Evolutionary conservation across 805 yeast genomes (phyloP).

Genomic region (Pachysolen tannophilus): DNA sequence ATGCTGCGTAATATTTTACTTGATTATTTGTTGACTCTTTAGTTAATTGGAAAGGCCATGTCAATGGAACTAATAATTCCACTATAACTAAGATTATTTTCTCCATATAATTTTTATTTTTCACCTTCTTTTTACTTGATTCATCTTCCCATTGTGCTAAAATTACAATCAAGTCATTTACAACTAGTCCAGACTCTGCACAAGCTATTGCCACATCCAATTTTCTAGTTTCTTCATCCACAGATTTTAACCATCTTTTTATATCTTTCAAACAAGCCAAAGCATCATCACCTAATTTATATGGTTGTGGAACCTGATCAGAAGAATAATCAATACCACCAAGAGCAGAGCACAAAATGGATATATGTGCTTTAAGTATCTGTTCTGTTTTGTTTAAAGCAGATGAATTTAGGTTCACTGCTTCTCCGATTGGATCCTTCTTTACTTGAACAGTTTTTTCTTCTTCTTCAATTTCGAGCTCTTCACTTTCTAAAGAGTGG

Average conservation of each 20-base stretch:
- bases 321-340: conserved; percentile 81
- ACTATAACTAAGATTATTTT: conserved; percentile 64
- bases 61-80: conserved; percentile 74
- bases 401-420: not conserved
- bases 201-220: conserved; percentile 86
- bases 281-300: conserved; percentile 84
- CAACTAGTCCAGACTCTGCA: conserved; percentile 67
- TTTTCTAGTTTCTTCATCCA: conserved; percentile 63
- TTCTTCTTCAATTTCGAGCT: not conserved
- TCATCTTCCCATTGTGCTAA: conserved; percentile 63
- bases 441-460: not conserved
- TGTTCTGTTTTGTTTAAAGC: conserved; percentile 8
- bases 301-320: conserved; percentile 29
- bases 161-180: conserved; percentile 67
- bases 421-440: not conserved
- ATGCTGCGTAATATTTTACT: conserved; percentile 44
- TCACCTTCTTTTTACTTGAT: conserved; percentile 20
- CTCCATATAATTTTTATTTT: conserved; percentile 34
- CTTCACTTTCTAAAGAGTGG: not conserved
- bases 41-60: conserved; percentile 76
- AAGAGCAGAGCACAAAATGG: conserved; percentile 76
- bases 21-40: conserved; percentile 50
- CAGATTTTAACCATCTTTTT: conserved; percentile 78
- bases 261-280: conserved; percentile 79
- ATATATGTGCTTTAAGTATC: conserved; percentile 61